Evolutionary conservation across 306 rosid genomes (phyloP), one percentile per base, ranked within the genome.

Genomic region (Senna siamea): DNA sequence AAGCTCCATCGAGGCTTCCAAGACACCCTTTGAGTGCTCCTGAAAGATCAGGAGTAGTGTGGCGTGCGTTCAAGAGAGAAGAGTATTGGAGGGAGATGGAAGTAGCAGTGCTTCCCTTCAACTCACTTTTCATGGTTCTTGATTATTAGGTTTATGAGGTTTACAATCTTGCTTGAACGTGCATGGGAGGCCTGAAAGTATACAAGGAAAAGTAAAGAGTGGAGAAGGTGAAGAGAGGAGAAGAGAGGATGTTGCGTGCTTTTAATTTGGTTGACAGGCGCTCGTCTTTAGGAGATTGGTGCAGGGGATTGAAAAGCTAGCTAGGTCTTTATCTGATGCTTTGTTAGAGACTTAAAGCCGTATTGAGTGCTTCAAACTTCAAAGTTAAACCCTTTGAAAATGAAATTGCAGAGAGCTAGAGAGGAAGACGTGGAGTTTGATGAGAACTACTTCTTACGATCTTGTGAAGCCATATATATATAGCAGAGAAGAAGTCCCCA

Each of bases 1-100:
- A 92, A 7, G 89, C 92, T 20, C 95, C 99, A 12, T 94, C 96
- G 0, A 92, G 91, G 85, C 86, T 89, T 80, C 96, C 99, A 0
- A 91, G 93, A 53, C 95, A 89, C 6, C 98, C 98, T 56, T 67
- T 86, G 5, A 89, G 89, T 35, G 88, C 88, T 7, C 95, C 96
- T 15, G 84, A 81, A 17, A 89, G 80, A 38, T 38, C 68, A 37
- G 89, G 79, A 6, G 40, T 37, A 37, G 40, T 60, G 30, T 7
- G 72, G 76, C 78, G 84, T 40, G 87, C 66, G 68, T 60, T 84
- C 59, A 88, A 88, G 55, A 85, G 80, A 15, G 82, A 47, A 6
- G 89, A 85, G 80, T 80, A 86, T 79, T 89, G 93, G 19, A 87
- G 77, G 64, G 98, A 84, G 57, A 87, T 58, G 12, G 93, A 79